A percentile compares a stretch with the other conserved stretches of the same genome.
Evolutionary conservation across 331 rosid species (phyloP).

Genomic region (Acacia pycnantha): DNA sequence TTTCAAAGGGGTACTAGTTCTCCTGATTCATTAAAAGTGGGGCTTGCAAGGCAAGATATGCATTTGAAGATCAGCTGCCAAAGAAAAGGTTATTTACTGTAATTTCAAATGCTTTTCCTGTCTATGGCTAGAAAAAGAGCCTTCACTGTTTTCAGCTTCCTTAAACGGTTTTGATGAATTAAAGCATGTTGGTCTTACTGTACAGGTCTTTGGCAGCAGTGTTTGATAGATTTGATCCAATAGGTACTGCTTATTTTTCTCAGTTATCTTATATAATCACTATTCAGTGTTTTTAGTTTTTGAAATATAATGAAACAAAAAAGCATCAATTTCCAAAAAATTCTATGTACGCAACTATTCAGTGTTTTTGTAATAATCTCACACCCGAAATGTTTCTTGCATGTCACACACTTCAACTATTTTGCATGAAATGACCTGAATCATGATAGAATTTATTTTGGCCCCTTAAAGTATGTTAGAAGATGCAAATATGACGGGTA

Average conservation of each 20-base stretch:
- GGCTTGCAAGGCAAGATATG: conserved; percentile 34
- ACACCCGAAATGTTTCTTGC: neutral
- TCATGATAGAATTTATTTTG: conserved; percentile 2
- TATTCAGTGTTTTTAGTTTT: neutral
- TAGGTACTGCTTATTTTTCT: conserved; percentile 47
- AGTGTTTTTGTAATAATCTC: neutral
- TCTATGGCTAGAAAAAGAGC: neutral
- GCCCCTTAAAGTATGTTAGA: neutral
- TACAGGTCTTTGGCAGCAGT: conserved; percentile 53
- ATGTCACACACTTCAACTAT: conserved; percentile 5
- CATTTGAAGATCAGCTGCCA: conserved; percentile 49
- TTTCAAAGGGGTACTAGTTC: conserved; percentile 39
- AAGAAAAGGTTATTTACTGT: conserved; percentile 42
- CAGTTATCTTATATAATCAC: conserved; percentile 15
- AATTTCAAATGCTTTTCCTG: neutral
- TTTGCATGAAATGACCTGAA: conserved; percentile 17
- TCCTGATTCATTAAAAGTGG: conserved; percentile 38
- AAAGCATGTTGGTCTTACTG: conserved; percentile 31
- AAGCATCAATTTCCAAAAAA: neutral
- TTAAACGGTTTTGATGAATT: conserved; percentile 19
- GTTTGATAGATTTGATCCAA: conserved; percentile 49
- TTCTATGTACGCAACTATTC: neutral
- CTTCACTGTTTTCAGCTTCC: conserved; percentile 17
- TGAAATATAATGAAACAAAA: conserved; percentile 10
- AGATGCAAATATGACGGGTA: neutral